Evolutionary conservation across 1,139 yeast genomes (phyloP), one percentile per base, ranked within the genome.

Genomic region (Yamadazyma dushanensis): DNA sequence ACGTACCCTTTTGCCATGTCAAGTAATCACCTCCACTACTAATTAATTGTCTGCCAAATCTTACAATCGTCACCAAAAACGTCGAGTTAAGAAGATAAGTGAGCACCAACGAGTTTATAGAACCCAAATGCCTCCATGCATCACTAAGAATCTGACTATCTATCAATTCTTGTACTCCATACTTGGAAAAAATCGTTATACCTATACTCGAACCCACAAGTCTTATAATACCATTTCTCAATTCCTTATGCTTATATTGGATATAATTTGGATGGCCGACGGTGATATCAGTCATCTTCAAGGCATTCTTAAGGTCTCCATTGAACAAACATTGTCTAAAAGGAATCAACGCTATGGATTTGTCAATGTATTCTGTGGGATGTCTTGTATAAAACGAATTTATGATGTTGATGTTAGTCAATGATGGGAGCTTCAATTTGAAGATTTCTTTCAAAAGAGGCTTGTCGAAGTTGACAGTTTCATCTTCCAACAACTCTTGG

Each of bases 31-130:
- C 90, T 27, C 81, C 80, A 2, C 70, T 57, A 24, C 60, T 49
- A 16, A 60, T 53, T 32, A 66, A 53, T 38, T 65, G 67, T 25
- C 86, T 68, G 2, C 83, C 78, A 29, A 76, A 75, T 39, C 77
- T 63, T 15, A 84, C 83, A 32, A 84, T 57, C 2, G 82, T 67
- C 4, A 80, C 74, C 43, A 79, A 72, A 47, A 78, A 76, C 16
- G 85, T 70, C 34, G 84, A 70, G 49, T 84, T 83, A 22, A 77
- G 56, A 9, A 83, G 46, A 51, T 84, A 85, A 0, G 89, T 78
- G 26, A 76, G 59, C 8, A 80, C 59, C 79, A 85, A 80, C 6
- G 79, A 72, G 49, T 79, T 78, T 27, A 83, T 61, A 2, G 83
- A 72, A 8, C 73, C 63, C 36, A 74, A 44, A 57, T 52, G 73